Conservation (phyloP, 768 basidiomycete species). For the Suillus ampliporus region DNA sequence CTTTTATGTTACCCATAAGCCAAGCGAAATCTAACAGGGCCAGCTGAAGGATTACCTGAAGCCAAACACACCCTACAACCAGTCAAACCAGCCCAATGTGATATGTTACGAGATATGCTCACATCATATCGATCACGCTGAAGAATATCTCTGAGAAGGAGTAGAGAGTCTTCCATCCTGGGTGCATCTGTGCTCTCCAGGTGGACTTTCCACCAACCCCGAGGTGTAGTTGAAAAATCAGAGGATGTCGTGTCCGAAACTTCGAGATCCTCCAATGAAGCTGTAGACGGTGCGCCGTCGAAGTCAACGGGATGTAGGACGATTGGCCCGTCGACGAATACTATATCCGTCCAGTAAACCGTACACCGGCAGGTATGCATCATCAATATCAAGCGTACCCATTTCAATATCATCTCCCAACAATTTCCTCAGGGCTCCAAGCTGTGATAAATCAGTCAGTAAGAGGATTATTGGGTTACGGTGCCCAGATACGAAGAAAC, state of each 20-base stretch:
- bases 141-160: slow-evolving; percentile 60
- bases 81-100: not conserved
- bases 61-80: slow-evolving; percentile 71
- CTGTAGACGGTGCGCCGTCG: slow-evolving; percentile 30
- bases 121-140: slow-evolving; percentile 70
- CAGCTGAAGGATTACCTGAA: slow-evolving; percentile 60
- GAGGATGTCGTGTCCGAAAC: slow-evolving; percentile 38
- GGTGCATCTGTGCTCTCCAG: slow-evolving; percentile 52
- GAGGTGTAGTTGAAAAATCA: slow-evolving; percentile 60
- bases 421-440: slow-evolving; percentile 76
- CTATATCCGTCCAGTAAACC: slow-evolving; percentile 40
- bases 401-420: slow-evolving; percentile 69
- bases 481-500: slow-evolving; percentile 21
- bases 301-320: slow-evolving; percentile 72
- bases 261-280: slow-evolving; percentile 43
- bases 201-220: slow-evolving; percentile 76
- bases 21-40: not conserved
- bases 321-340: slow-evolving; percentile 76
- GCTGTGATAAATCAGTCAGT: slow-evolving; percentile 41
- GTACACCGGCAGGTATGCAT: not conserved
- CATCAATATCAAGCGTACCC: slow-evolving; percentile 44
- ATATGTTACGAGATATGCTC: slow-evolving; percentile 26
- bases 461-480: slow-evolving; percentile 3
- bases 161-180: slow-evolving; percentile 66
- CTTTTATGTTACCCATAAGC: slow-evolving; percentile 40